Percentiles rank a stretch among this genome's conserved stretches.
Evolutionary conservation across 2,329 filamentous ascomycete species (phyloP).

Genomic region (Cadophora sp.): DNA sequence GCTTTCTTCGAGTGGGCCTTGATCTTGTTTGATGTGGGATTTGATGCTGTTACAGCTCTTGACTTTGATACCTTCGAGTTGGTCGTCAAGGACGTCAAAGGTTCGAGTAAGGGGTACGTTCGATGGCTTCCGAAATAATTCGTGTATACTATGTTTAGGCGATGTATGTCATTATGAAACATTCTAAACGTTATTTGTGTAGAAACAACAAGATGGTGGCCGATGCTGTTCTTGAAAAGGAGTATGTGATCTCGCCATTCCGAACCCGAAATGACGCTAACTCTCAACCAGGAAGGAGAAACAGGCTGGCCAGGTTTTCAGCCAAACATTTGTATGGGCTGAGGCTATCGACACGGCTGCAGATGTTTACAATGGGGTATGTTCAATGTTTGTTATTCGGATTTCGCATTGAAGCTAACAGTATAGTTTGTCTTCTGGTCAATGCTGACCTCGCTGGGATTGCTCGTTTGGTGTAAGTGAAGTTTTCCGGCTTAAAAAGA

Average conservation of each 20-base stretch:
- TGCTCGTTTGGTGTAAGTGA: constrained; percentile 89
- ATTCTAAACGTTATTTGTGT: constrained; percentile 46
- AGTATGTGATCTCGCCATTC: constrained; percentile 61
- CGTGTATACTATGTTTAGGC: constrained; percentile 55
- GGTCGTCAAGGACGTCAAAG: constrained; percentile 86
- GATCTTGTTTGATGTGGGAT: constrained; percentile 93
- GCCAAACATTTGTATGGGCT: constrained; percentile 73
- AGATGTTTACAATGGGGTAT: constrained; percentile 89
- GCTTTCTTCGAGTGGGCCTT: constrained; percentile 98
- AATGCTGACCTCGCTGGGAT: constrained; percentile 84
- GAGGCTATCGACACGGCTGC: constrained; percentile 82
- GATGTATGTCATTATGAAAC: constrained; percentile 39
- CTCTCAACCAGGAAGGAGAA: constrained; percentile 70
- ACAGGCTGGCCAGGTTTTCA: constrained; percentile 72
- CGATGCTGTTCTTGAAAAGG: constrained; percentile 68
- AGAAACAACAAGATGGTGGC: constrained; percentile 52
- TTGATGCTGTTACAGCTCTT: constrained; percentile 91
- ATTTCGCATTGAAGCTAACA: constrained; percentile 9
- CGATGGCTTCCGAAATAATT: constrained; percentile 89
- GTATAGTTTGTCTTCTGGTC: constrained; percentile 92
- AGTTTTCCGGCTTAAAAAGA: not conserved
- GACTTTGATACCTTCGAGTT: constrained; percentile 93
- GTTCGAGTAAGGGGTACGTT: constrained; percentile 97
- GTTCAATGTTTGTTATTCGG: constrained; percentile 44
- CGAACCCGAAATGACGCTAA: constrained; percentile 42